Evolutionary conservation across 1,284 basidiomycete genomes (phyloP).

Genomic region (Gastroboletus turbinatus): DNA sequence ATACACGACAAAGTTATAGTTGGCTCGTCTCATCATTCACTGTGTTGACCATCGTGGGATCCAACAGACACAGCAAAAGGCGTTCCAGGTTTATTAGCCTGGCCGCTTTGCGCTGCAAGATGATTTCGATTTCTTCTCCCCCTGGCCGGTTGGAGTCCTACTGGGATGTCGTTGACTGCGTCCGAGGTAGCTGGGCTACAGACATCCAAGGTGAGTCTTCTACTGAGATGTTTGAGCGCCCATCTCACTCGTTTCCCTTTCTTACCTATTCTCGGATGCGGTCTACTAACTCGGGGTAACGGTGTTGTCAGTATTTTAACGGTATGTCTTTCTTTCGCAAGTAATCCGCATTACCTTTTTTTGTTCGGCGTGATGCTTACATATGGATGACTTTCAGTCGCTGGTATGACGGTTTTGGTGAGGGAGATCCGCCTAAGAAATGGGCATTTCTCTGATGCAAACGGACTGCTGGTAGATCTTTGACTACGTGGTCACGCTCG

Average conservation of each 20-base stretch:
- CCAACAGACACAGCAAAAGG: neutral
- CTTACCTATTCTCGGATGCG: no score
- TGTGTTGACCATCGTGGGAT: neutral
- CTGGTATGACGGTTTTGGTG: conserved; percentile 16
- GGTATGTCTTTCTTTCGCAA: conserved; percentile 5
- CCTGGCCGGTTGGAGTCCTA: neutral
- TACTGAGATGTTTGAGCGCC: neutral
- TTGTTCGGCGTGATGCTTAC: neutral
- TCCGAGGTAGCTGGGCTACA: conserved; percentile 14
- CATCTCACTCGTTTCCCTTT: no score
- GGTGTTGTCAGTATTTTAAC: conserved; percentile 13
- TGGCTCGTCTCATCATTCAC: no score
- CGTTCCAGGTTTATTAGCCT: neutral
- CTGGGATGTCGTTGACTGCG: conserved; percentile 2
- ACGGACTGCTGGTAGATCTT: conserved; percentile 7
- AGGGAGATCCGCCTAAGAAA: neutral
- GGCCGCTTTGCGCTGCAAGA: no score
- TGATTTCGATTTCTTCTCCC: neutral
- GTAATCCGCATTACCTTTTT: neutral
- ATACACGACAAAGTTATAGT: no score
- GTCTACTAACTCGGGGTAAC: neutral
- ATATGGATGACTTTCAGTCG: conserved; percentile 1
- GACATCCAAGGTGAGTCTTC: conserved; percentile 10
- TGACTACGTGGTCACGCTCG: conserved; percentile 19
- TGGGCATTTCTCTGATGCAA: neutral